Evolutionary conservation across 1,284 basidiomycete species (phyloP), one percentile per base, ranked within the genome.

Genomic region (Sporisorium iseilematis-ciliati): DNA sequence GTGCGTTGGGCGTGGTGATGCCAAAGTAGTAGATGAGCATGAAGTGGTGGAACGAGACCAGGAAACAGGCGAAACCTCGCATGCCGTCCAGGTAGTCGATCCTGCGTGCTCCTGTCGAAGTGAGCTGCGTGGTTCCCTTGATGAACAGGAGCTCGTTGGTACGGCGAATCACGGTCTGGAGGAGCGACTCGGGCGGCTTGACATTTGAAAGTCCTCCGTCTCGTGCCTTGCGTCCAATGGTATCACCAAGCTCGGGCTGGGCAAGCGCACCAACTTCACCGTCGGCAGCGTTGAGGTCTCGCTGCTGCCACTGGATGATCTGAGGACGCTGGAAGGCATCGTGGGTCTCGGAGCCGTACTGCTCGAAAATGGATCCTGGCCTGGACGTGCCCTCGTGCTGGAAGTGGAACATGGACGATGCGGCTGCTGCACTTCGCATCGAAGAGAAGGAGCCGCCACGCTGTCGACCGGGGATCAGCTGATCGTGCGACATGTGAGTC

Each of bases 51-150:
- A 81, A 76, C 48, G 81, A 81, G 40, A 82, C 81, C 49, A 79
- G 26, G 67, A 82, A 77, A 38, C 79, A 79, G 3, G 81, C 81
- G 35, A 82, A 81, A 5, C 81, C 81, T 55, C 79, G 65, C 53
- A 81, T 57, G 55, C 81, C 79, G 38, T 81, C 81, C 21, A 81
- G 66, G 45, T 81, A 81, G 64, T 82, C 81, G 57, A 82, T 78
- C 41, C 78, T 67, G 4, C 74, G 69, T 20, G 71, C 76, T 42
- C 78, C 78, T 4, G 72, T 74, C 57, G 78, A 75, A 40, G 75
- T 80, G 53, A 65, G 29, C 57, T 65, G 64, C 6, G 62, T 75
- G 38, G 55, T 67, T 16, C 78, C 76, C 53, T 76, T 71, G 67
- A 71, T 66, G 61, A 80, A 77, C 26, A 80, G 58, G n/a, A 76